A percentile compares a stretch with the other conserved stretches of the same genome.
phyloP scores from a whole-genome alignment of 768 basidiomycete genomes.

The Pleurotus tuoliensis region DNA sequence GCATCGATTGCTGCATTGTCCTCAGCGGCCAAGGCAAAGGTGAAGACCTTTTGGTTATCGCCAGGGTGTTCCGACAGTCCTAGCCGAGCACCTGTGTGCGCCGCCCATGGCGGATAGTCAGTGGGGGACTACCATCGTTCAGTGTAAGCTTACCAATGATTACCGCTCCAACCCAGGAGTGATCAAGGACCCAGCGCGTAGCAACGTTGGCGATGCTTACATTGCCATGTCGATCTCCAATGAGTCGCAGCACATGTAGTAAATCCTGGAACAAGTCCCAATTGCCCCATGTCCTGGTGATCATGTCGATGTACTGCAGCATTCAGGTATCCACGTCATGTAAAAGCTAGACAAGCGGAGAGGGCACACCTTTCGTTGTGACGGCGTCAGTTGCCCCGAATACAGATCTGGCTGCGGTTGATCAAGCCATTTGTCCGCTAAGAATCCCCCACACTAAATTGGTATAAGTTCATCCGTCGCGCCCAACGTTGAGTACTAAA shows the following conservation, averaged over 20 bases:
- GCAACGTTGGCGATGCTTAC: constrained; percentile 75
- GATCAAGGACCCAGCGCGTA: constrained; percentile 81
- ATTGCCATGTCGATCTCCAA: constrained; percentile 65
- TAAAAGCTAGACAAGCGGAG: background rate
- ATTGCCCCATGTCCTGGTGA: constrained; percentile 71
- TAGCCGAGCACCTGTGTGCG: constrained; percentile 56
- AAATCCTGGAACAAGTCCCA: constrained; percentile 76
- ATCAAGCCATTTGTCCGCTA: constrained; percentile 72
- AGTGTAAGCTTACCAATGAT: constrained; percentile 53
- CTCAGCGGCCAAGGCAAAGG: constrained; percentile 47
- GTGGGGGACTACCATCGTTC: background rate
- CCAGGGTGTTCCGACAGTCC: constrained; percentile 71
- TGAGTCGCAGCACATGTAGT: constrained; percentile 49
- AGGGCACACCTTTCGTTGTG: constrained; percentile 67
- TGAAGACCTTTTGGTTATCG: constrained; percentile 64
- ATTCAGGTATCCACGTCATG: background rate
- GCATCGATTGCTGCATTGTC: constrained; percentile 63
- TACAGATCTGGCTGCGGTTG: constrained; percentile 70
- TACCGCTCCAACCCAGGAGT: constrained; percentile 72
- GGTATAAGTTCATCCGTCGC: background rate
- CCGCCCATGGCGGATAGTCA: background rate
- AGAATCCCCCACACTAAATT: constrained; percentile 75
- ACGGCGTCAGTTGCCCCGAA: constrained; percentile 65
- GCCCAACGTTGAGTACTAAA: constrained; percentile 6
- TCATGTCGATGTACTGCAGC: constrained; percentile 79